Evolutionary conservation across 345 rosid genomes (phyloP), one percentile per base, ranked within the genome.

Genomic region (Pelargonium nanum): DNA sequence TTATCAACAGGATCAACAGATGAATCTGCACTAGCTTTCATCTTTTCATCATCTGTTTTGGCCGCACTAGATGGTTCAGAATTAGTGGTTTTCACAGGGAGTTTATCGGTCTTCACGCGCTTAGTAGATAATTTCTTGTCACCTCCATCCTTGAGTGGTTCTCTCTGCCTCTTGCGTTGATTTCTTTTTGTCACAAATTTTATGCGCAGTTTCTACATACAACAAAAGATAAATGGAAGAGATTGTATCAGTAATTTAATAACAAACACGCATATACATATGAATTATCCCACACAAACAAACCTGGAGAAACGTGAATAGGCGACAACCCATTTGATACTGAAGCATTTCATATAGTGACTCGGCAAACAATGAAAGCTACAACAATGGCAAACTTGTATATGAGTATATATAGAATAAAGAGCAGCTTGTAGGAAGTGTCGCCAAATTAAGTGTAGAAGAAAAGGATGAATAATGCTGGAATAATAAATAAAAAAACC

Each of bases 301-400:
- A 74, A 86, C 97, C 97, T 81, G 84, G 63, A 94, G 89, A 83
- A 90, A 94, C 44, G 75, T 64, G 53, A 84, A 77, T 58, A 94
- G 73, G 44, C 89, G 85, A 65, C 77, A 83, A 59, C 97, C 96
- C 96, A 90, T 94, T 82, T 90, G 90, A 77, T 84, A 76, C 73
- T 94, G 96, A 61, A 94, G 89, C 97, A 86, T 86, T 79, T 94
- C 99, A 73, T 79, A 83, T 22, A 94, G 74, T 10, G 89, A 70
- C 75, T 94, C 97, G 3, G 95, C 96, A 83, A 94, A 94, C 77
- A 93, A 68, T 19, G 99, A 87, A 63, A 93, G 77, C 98, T 92
- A 85, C 80, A 77, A 64, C 24, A 54, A 44, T 20, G 19, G 21
- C 30, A 55, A 48, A 55, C 59, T 60, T 16, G 44, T 51, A 28